phyloP scores from a whole-genome alignment of 2,329 filamentous ascomycete species.

The Talaromyces sp. region DNA sequence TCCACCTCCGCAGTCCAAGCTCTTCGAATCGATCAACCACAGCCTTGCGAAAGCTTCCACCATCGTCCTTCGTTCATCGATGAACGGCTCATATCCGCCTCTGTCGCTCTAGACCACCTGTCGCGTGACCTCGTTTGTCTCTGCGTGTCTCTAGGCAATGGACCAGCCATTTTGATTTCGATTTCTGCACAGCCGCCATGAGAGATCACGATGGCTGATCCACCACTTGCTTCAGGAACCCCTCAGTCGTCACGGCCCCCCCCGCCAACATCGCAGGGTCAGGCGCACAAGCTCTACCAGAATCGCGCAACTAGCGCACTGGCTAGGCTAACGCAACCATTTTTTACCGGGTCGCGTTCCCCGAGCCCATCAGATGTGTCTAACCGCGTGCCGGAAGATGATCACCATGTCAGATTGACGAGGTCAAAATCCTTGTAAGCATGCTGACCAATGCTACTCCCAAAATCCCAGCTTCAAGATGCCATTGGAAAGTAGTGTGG shows the following conservation, averaged over 20 bases:
- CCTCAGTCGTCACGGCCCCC: conserved; percentile 19
- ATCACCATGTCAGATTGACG: conserved; percentile 29
- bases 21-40: conserved; percentile 5
- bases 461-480: not conserved
- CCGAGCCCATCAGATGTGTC: conserved; percentile 47
- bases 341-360: conserved; percentile 53
- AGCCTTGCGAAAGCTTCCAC: not conserved
- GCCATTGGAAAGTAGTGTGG: conserved; percentile 1
- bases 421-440: conserved; percentile 41
- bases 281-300: conserved; percentile 34
- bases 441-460: conserved; percentile 7
- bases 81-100: not conserved
- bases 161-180: not conserved
- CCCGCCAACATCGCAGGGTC: conserved; percentile 18
- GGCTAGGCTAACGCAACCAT: conserved; percentile 54
- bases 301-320: conserved; percentile 46
- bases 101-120: not conserved
- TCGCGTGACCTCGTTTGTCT: not conserved
- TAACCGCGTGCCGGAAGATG: conserved; percentile 11
- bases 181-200: conserved; percentile 17
- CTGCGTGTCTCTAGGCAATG: not conserved
- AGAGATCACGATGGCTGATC: conserved; percentile 30
- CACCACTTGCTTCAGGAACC: conserved; percentile 26
- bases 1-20: conserved; percentile 5
- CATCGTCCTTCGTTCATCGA: not conserved